phyloP scores from a whole-genome alignment of 495 filamentous ascomycete species.

The Usnea hakonensis region DNA sequence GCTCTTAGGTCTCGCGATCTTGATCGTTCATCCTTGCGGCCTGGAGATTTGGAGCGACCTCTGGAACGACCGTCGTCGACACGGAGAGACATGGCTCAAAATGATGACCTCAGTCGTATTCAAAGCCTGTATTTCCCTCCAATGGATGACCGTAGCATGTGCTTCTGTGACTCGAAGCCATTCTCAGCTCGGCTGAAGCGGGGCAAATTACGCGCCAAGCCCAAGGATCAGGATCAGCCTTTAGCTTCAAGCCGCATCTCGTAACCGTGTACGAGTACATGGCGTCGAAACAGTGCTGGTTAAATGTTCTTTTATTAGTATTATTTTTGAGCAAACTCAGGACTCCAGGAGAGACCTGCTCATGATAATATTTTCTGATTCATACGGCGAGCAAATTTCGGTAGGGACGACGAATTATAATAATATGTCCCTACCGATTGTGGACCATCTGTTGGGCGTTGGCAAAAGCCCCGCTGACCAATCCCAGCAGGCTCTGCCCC shows the following conservation, averaged over 20 bases:
- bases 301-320: too few species aligned
- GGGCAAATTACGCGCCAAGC: conserved; percentile 1
- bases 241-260: neutral
- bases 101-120: neutral
- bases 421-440: too few species aligned
- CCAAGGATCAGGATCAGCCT: neutral
- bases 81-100: conserved; percentile 34
- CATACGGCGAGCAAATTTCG: too few species aligned
- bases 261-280: too few species aligned
- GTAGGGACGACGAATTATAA: neutral
- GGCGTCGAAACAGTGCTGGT: too few species aligned
- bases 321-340: too few species aligned
- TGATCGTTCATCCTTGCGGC: conserved; percentile 40
- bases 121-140: neutral
- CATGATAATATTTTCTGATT: too few species aligned
- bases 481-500: neutral
- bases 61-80: conserved; percentile 52
- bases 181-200: neutral
- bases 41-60: conserved; percentile 53
- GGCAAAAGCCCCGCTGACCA: neutral
- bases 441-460: neutral
- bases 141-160: neutral
- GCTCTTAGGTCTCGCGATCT: conserved; percentile 41
- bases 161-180: neutral
- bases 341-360: too few species aligned